These are phyloP conservation scores for Plantago coronopus DNA, from an alignment of 305 asterid genomes.

Conservation along the genomic window DNA sequence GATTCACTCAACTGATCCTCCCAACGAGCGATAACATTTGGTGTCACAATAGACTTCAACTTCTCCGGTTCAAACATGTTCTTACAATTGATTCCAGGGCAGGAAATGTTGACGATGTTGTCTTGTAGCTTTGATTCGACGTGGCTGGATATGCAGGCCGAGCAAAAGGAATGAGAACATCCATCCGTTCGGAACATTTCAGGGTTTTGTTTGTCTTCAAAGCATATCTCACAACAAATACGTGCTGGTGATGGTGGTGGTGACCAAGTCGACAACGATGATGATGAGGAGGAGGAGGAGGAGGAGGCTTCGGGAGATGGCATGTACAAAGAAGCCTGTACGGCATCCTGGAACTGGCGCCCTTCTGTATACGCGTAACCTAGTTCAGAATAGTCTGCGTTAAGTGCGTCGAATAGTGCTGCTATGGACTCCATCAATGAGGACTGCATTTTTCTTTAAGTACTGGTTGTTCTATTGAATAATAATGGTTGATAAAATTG, in stretches of 20 bases:
- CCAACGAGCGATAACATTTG: slow-evolving; percentile 30
- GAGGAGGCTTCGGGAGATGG: slow-evolving; percentile 7
- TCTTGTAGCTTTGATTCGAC: slow-evolving; percentile 35
- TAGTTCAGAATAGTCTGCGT: slow-evolving; percentile 3
- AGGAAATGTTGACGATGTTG: slow-evolving; percentile 20
- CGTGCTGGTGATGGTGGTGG: slow-evolving; percentile 12
- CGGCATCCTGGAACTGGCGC: slow-evolving; percentile 34
- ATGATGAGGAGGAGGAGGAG: too few relatives aligned
- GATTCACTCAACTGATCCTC: slow-evolving; percentile 31
- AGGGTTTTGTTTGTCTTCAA: slow-evolving; percentile 20
- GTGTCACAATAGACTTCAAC: slow-evolving; percentile 16
- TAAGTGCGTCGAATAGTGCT: slow-evolving; percentile 15
- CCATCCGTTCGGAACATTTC: slow-evolving; percentile 30
- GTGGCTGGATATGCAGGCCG: slow-evolving; percentile 28
- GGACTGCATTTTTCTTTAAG: neutral
- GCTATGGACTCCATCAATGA: slow-evolving; percentile 20
- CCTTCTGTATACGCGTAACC: slow-evolving; percentile 24
- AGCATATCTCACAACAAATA: slow-evolving; percentile 34
- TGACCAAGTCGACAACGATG: too few relatives aligned
- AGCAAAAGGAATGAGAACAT: slow-evolving; percentile 39
- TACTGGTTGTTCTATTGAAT: neutral
- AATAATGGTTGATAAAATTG: neutral
- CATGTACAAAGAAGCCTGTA: slow-evolving; percentile 24
- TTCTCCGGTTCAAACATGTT: slow-evolving; percentile 24
- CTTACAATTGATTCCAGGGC: slow-evolving; percentile 31